A percentile compares a stretch with the other conserved stretches of the same genome.
Evolutionary conservation across 1,284 basidiomycete genomes (phyloP).

Genomic region (Cryptococcus neoformans): DNA sequence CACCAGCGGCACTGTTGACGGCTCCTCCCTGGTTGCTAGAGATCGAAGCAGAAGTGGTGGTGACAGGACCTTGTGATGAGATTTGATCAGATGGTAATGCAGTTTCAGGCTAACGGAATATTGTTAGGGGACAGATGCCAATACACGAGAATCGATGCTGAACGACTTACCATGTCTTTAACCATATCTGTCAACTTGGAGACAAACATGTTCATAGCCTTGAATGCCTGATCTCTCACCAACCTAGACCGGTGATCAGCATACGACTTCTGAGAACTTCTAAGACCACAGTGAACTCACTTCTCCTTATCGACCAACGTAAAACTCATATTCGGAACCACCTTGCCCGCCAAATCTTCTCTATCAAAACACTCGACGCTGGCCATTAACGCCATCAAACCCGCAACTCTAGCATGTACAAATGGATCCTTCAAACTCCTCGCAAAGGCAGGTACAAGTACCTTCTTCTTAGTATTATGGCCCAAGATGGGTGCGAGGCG

Average conservation of each 20-base stretch:
- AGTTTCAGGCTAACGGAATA: neutral
- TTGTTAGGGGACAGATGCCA: neutral
- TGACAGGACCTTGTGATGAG: constrained; percentile 39
- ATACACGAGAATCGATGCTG: neutral
- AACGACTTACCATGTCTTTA: constrained; percentile 63
- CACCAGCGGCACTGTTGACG: constrained; percentile 80
- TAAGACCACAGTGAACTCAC: constrained; percentile 51
- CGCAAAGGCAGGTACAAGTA: constrained; percentile 92
- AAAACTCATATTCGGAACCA: constrained; percentile 78
- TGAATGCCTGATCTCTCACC: constrained; percentile 92
- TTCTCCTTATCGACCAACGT: constrained; percentile 86
- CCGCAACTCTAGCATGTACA: constrained; percentile 90
- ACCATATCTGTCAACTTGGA: constrained; percentile 77
- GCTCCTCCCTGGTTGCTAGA: constrained; percentile 54
- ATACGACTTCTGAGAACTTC: neutral
- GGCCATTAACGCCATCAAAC: constrained; percentile 94
- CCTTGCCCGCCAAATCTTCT: constrained; percentile 84
- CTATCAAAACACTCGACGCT: constrained; percentile 85
- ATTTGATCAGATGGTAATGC: neutral
- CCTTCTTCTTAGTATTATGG: constrained; percentile 87
- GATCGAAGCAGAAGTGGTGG: constrained; percentile 48
- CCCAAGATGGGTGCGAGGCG: constrained; percentile 81
- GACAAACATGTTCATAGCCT: constrained; percentile 79
- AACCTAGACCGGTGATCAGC: constrained; percentile 53
- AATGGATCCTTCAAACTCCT: constrained; percentile 88